Base-by-base conservation (phyloP, 768 basidiomycete genomes). In the Phanerodontia chrysosporium region DNA sequence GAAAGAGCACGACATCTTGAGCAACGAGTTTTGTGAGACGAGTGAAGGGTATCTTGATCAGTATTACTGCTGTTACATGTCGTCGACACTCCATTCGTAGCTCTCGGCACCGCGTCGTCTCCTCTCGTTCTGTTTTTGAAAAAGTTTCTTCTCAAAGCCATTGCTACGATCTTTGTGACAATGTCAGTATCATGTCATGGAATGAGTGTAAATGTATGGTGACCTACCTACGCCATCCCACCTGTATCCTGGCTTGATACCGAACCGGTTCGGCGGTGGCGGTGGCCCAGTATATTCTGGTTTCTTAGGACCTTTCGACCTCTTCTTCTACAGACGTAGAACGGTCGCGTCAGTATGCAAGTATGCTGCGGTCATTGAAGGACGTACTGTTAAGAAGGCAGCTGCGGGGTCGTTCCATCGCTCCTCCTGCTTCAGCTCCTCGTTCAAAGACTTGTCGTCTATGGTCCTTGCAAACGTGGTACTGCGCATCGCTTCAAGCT, bases 371-470 rank as follows among this genome's bases (percentile, higher is more conserved):
- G 39, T 4, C 4, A 18, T 8, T 18, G 18, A 18, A 44, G 36
- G 30, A 67, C 86, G 65, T 56, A 96, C 95, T 61, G 90, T 90
- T 62, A 98, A 72, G 77, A 98, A 99, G 22, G 86, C 87, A 8
- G 94, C 92, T 4, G 95, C 96, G n/a, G 97, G 97, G 73, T 98
- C 97, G 68, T 98, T 96, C 95, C 95, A 98, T 16, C 92, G 71
- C 39, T 90, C 87, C 67, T 86, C 84, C 22, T 87, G 80, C 73
- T 83, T 91, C 73, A 89, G 72, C 62, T 92, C 88, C 58, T 89
- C 87, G 65, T 98, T 99, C 66, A 99, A 74, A 0, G 90, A 87
- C 55, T 72, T 79, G 72, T 98, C 97, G 65, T 98, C 90, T 3
- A 81, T 90, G 65, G 83, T 81, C 46, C 95, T 78, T 6, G 92